These are phyloP conservation scores for Didymella arachidicola DNA, from an alignment of 2,329 filamentous ascomycete species.

Conservation along the genomic window DNA sequence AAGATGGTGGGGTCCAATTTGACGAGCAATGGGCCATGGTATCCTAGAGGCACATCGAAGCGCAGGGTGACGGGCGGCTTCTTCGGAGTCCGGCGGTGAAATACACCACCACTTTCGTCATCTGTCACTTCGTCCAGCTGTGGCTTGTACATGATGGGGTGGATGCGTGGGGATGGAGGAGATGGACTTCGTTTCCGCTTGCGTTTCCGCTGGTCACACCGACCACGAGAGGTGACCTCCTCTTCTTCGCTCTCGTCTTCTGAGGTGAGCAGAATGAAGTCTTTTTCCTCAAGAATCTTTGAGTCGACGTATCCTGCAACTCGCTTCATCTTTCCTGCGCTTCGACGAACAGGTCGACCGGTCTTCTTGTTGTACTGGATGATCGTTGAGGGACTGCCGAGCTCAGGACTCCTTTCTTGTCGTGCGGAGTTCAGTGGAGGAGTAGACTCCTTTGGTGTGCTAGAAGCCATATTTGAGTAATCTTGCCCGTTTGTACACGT, in stretches of 20 bases:
- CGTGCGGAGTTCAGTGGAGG: not conserved
- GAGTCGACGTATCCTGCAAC: constrained; percentile 54
- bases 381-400: constrained; percentile 36
- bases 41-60: constrained; percentile 57
- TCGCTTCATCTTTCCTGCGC: constrained; percentile 46
- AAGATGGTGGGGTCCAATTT: constrained; percentile 49
- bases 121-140: constrained; percentile 41
- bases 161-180: constrained; percentile 46
- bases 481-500: constrained; percentile 11
- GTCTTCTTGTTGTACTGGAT: constrained; percentile 51
- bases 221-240: constrained; percentile 25
- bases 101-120: constrained; percentile 31
- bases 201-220: constrained; percentile 29
- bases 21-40: constrained; percentile 56
- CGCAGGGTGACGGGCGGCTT: constrained; percentile 50
- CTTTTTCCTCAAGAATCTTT: constrained; percentile 44
- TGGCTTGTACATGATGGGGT: constrained; percentile 44
- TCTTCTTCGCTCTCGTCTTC: constrained; percentile 44
- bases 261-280: constrained; percentile 35
- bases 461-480: constrained; percentile 19
- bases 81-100: constrained; percentile 27
- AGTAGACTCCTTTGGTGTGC: not conserved
- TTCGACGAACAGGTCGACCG: constrained; percentile 55
- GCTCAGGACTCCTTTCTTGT: constrained; percentile 38
- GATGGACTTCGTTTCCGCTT: constrained; percentile 50